Conservation (phyloP, 371 early-diverging fungal species). For the Batkoa obscura region DNA sequence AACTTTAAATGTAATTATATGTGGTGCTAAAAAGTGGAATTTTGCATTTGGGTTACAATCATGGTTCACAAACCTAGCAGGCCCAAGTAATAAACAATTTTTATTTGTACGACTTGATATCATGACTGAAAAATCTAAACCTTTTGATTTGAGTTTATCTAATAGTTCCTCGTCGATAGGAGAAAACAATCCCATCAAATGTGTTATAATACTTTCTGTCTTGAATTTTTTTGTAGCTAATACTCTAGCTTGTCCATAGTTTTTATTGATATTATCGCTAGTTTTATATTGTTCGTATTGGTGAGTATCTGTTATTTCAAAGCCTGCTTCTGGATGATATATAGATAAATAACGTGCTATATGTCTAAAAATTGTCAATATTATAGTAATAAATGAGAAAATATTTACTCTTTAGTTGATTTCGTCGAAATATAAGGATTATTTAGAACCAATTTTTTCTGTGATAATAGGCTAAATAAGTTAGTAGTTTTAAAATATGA, state of each 20-base stretch:
- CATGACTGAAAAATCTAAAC: constrained; percentile 77
- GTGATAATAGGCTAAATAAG: constrained; percentile 7
- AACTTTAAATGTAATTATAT: constrained; percentile 61
- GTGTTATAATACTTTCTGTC: constrained; percentile 48
- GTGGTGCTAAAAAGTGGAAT: constrained; percentile 13
- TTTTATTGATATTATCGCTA: constrained; percentile 17
- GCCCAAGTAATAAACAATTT: constrained; percentile 78
- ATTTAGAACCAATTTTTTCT: constrained; percentile 10
- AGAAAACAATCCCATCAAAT: constrained; percentile 65
- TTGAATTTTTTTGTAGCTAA: constrained; percentile 56
- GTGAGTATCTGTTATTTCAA: constrained; percentile 47
- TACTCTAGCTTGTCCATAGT: constrained; percentile 65
- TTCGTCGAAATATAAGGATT: constrained; percentile 6
- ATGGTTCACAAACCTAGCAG: constrained; percentile 90
- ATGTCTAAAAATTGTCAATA: constrained; percentile 19
- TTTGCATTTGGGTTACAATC: constrained; percentile 77
- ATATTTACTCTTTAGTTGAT: not conserved
- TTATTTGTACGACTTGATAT: constrained; percentile 45
- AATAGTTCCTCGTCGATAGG: constrained; percentile 48
- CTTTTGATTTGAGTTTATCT: constrained; percentile 31
- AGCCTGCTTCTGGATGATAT: constrained; percentile 73
- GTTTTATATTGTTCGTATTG: constrained; percentile 24
- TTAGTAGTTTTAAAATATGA: constrained; percentile 5
- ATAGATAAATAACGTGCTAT: constrained; percentile 40
- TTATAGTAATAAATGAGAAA: not conserved